A percentile compares a stretch with the other conserved stretches of the same genome.
Evolutionary conservation across 2,329 filamentous ascomycete genomes (phyloP).

Genomic region (Arachnopeziza araneosa): DNA sequence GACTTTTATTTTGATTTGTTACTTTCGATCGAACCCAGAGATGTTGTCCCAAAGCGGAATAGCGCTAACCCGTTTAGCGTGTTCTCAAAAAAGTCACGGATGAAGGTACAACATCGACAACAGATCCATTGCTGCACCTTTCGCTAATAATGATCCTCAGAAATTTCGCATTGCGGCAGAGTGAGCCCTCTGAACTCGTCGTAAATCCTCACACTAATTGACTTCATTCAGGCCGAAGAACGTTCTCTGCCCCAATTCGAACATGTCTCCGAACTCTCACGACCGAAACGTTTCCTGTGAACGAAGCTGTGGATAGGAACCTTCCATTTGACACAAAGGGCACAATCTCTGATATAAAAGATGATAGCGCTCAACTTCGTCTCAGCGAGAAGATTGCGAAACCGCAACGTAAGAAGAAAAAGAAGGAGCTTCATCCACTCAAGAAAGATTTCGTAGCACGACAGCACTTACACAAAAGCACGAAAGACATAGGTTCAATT

Average conservation of each 20-base stretch:
- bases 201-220: slow-evolving; percentile 13
- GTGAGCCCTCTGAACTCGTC: slow-evolving; percentile 33
- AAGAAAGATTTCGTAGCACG: slow-evolving; percentile 17
- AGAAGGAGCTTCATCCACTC: not conserved
- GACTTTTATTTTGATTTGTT: too few species aligned
- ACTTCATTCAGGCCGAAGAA: slow-evolving; percentile 44
- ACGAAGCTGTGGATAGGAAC: not conserved
- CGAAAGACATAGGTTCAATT: slow-evolving; percentile 43
- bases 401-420: not conserved
- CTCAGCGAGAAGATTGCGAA: slow-evolving; percentile 11
- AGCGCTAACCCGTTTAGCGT: slow-evolving; percentile 9
- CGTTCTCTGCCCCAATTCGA: slow-evolving; percentile 40
- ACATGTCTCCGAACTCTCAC: slow-evolving; percentile 36
- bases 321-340: not conserved
- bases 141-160: slow-evolving; percentile 47
- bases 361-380: slow-evolving; percentile 19
- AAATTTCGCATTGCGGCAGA: slow-evolving; percentile 48
- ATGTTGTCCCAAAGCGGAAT: slow-evolving; percentile 8
- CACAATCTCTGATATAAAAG: not conserved
- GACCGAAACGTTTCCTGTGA: slow-evolving; percentile 18
- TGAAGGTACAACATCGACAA: not conserved
- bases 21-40: not conserved
- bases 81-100: slow-evolving; percentile 21
- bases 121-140: not conserved
- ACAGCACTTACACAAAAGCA: slow-evolving; percentile 38